Percentiles rank a stretch among this genome's conserved stretches.
These are phyloP conservation scores for Chalciporus chontae DNA, from an alignment of 768 basidiomycete genomes.

Conservation along the genomic window DNA sequence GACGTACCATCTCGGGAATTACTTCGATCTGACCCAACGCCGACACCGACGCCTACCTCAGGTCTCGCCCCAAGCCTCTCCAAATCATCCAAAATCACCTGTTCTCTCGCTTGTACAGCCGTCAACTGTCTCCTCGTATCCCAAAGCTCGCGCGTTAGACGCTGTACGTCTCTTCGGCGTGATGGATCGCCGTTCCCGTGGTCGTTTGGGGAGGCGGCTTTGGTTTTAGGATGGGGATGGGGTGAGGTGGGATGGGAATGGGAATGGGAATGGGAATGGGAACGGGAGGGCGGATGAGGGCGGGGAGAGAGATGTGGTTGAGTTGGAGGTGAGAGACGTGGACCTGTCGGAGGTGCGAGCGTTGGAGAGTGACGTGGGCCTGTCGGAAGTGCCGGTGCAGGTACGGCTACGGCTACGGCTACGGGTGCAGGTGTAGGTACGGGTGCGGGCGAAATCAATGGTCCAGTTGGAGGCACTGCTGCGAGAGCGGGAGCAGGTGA, in stretches of 20 bases:
- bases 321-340: not conserved
- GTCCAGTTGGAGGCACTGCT: too few species aligned
- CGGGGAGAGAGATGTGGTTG: not conserved
- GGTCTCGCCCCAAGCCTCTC: constrained; percentile 11
- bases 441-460: too few species aligned
- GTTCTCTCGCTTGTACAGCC: constrained; percentile 23
- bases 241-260: not conserved
- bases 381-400: too few species aligned
- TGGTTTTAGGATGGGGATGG: not conserved
- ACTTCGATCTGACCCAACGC: not conserved
- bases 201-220: too few species aligned
- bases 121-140: constrained; percentile 25
- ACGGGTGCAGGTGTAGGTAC: too few species aligned
- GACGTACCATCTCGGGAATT: constrained; percentile 16
- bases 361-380: too few species aligned
- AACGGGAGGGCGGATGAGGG: too few species aligned
- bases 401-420: too few species aligned
- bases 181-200: not conserved
- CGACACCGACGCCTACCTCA: not conserved
- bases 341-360: too few species aligned
- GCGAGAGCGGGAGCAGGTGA: too few species aligned
- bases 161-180: constrained; percentile 1
- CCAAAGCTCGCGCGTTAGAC: constrained; percentile 27
- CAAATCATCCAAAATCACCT: constrained; percentile 21
- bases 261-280: not conserved